These are phyloP conservation scores for Spiromastix sp. DNA, from an alignment of 2,329 filamentous ascomycete species.

Conservation along the genomic window DNA sequence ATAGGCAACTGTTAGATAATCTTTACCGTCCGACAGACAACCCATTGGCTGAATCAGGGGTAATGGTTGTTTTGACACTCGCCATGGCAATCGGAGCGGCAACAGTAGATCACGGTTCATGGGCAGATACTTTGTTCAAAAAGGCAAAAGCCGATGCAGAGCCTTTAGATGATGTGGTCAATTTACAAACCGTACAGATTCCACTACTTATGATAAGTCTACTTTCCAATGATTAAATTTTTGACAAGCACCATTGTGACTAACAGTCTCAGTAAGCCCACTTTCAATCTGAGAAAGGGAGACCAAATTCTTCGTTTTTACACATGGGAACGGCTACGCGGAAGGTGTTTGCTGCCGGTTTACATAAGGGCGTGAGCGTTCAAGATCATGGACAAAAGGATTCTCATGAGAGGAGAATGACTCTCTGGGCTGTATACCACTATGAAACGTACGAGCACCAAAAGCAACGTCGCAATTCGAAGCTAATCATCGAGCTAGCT, in stretches of 20 bases:
- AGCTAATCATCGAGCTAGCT: constrained; percentile 18
- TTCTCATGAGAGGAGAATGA: constrained; percentile 27
- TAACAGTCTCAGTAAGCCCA: too few species aligned
- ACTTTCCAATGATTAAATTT: too few species aligned
- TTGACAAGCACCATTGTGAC: too few species aligned
- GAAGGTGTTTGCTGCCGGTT: constrained; percentile 34
- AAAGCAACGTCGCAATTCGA: too few species aligned
- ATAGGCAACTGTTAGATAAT: constrained; percentile 24
- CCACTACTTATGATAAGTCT: constrained; percentile 35
- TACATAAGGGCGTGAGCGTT: constrained; percentile 33
- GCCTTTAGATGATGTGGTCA: constrained; percentile 35
- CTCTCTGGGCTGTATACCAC: constrained; percentile 32
- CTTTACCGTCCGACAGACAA: constrained; percentile 24
- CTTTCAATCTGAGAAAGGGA: constrained; percentile 35
- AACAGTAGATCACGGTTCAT: constrained; percentile 29
- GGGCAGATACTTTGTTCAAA: constrained; percentile 33
- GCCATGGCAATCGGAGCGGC: constrained; percentile 28
- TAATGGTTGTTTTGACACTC: constrained; percentile 30
- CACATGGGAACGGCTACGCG: constrained; percentile 31
- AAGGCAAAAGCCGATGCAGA: constrained; percentile 31
- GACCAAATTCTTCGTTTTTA: constrained; percentile 35
- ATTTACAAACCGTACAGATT: constrained; percentile 34
- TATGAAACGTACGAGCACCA: constrained; percentile 35
- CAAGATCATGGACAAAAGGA: constrained; percentile 23
- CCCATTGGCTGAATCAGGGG: constrained; percentile 23